Conservation (phyloP, 2,329 filamentous ascomycete genomes). For the Thyridium curvatum region DNA sequence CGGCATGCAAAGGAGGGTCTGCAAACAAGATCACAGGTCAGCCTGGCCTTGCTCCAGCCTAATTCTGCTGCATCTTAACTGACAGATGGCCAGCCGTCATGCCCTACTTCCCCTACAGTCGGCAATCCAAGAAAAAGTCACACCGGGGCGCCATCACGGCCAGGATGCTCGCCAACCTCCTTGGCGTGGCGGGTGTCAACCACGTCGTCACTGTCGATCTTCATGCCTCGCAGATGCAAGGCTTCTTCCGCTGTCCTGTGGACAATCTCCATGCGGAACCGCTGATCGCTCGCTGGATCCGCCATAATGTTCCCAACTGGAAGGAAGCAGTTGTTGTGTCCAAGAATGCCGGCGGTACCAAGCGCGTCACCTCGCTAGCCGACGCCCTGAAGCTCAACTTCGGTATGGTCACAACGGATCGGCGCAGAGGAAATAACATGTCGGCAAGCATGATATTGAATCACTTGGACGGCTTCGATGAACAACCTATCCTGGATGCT, state of each 20-base stretch:
- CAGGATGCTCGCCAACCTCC: constrained; percentile 91
- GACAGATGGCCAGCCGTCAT: constrained; percentile 59
- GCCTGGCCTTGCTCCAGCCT: constrained; percentile 17
- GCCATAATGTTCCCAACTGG: constrained; percentile 82
- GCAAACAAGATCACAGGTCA: constrained; percentile 93
- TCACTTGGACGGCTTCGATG: constrained; percentile 56
- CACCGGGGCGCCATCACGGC: constrained; percentile 95
- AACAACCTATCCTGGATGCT: constrained; percentile 34
- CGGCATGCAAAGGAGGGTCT: constrained; percentile 94
- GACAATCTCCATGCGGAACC: constrained; percentile 97
- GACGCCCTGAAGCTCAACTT: constrained; percentile 97
- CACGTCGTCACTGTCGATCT: constrained; percentile 97
- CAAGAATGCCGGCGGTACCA: constrained; percentile 96
- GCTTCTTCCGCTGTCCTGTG: constrained; percentile 96
- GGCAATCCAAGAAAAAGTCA: constrained; percentile 98
- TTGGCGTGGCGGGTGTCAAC: constrained; percentile 89
- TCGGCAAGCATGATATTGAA: constrained; percentile 72
- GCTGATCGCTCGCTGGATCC: constrained; percentile 92
- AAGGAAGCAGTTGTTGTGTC: constrained; percentile 90
- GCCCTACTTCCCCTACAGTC: constrained; percentile 97
- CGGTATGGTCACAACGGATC: constrained; percentile 87
- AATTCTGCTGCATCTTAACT: constrained; percentile 1
- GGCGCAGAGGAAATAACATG: constrained; percentile 60
- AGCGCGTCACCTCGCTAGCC: constrained; percentile 90
- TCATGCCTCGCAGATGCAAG: constrained; percentile 98